Evolutionary conservation across 176 grass and related monocot species (phyloP), one percentile per base, ranked within the genome.

Genomic region (Eremochloa ophiuroides): DNA sequence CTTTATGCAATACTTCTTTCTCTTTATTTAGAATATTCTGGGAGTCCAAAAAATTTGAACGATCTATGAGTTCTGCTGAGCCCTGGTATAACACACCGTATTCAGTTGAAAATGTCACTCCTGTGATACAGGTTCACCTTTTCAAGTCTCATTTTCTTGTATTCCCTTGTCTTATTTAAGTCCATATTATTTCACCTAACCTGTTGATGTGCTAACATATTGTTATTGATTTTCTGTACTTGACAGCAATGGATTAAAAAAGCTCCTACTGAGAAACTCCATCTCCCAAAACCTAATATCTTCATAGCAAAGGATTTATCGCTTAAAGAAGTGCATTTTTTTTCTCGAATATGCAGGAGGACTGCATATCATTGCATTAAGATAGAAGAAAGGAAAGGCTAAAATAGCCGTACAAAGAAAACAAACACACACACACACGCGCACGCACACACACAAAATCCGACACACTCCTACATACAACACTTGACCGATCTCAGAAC

Each of bases 71-170:
- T 79, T 93, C 64, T 84, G 69, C 73, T 76, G 95, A 98, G 43
- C 95, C 92, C 65, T 98, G 95, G 95, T 98, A 98, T 79, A 81
- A 77, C 23, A 98, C 95, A 67, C 58, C 66, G 18, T 98, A 93
- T 87, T 77, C 78, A 79, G 71, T 89, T 67, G 82, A 98, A 81
- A 98, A 89, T 62, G 74, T 89, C 62, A 86, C 90, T 86, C 66
- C 88, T 42, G 86, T 74, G 74, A 89, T 95, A 86, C 71, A 98
- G 92, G 95, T 98, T 62, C 27, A 69, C 48, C 3, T 61, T 41
- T 60, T 82, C n/a, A 35, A 55, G 69, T 71, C 3, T 31, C 26
- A 64, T 76, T 53, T 69, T 78, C 48, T 58, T 59, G 53, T 47
- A 5, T 28, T 68, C 13, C 2, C 48, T 20, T 20, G 48, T 8